phyloP scores from a whole-genome alignment of 2,329 filamentous ascomycete species.

The Aureobasidium sp. region DNA sequence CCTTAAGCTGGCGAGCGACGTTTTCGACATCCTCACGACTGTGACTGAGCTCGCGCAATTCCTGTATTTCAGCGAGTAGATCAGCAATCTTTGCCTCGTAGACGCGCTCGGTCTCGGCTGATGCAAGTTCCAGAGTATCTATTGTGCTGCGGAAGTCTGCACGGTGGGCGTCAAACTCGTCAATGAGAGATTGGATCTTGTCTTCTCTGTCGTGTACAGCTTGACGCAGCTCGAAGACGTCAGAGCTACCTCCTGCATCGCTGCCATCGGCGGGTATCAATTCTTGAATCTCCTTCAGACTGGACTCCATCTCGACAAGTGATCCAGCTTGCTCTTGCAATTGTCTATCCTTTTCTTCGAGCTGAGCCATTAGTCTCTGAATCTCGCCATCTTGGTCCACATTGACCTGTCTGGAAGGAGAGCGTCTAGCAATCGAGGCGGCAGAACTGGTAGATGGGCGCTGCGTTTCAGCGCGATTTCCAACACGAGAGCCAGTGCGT shows the following conservation, averaged over 20 bases:
- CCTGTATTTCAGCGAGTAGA: constrained; percentile 68
- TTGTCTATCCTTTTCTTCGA: constrained; percentile 78
- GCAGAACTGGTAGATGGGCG: constrained; percentile 42
- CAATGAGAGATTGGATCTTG: constrained; percentile 84
- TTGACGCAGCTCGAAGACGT: constrained; percentile 57
- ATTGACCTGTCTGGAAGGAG: constrained; percentile 27
- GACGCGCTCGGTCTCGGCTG: constrained; percentile 88
- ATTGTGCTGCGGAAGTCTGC: constrained; percentile 98
- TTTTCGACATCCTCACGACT: constrained; percentile 83
- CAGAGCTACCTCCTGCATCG: constrained; percentile 34
- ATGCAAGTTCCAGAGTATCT: constrained; percentile 90
- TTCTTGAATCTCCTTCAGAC: constrained; percentile 69
- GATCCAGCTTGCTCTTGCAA: constrained; percentile 79
- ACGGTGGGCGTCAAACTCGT: constrained; percentile 89
- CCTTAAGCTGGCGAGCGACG: constrained; percentile 84
- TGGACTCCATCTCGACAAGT: constrained; percentile 82
- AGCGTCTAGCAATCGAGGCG: constrained; percentile 27
- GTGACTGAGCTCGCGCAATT: constrained; percentile 66
- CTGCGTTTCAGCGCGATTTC: constrained; percentile 27
- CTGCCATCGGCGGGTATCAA: constrained; percentile 63
- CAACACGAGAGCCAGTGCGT: constrained; percentile 38
- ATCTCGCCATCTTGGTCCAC: constrained; percentile 56
- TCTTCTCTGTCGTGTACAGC: constrained; percentile 92
- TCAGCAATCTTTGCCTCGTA: constrained; percentile 91
- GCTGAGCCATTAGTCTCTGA: constrained; percentile 59